Conservation (phyloP, 257 asterid genomes). For the Solanum lycopersicoides region DNA sequence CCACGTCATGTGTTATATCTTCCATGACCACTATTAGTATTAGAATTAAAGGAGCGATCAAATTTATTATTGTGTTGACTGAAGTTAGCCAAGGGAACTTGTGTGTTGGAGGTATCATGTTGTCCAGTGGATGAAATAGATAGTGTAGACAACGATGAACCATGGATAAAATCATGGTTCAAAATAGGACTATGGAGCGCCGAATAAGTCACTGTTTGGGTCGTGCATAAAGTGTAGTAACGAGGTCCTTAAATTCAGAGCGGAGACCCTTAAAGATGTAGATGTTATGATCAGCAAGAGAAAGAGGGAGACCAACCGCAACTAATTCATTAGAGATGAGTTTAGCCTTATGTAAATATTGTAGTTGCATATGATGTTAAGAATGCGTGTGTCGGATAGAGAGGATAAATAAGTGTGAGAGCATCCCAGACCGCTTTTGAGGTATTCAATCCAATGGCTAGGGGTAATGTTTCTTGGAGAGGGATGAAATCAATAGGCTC, state of each 20-base stretch:
- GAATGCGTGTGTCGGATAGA: not conserved
- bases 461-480: not conserved
- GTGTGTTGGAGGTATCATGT: not conserved
- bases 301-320: not conserved
- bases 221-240: no score
- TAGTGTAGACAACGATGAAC: not conserved
- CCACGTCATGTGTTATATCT: no score
- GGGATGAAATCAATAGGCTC: not conserved
- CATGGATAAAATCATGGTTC: not conserved
- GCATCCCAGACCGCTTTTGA: not conserved
- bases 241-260: no score
- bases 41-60: not conserved
- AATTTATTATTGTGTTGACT: not conserved
- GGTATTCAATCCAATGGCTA: not conserved
- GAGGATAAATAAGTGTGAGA: not conserved
- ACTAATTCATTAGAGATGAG: not conserved
- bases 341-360: not conserved
- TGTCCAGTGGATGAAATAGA: not conserved
- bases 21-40: no score
- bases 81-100: not conserved
- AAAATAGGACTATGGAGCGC: not conserved
- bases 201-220: not conserved
- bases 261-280: no score
- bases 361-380: not conserved
- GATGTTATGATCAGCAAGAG: no score